Evolutionary conservation across 257 asterid genomes (phyloP).

Genomic region (Jasminum sambac): DNA sequence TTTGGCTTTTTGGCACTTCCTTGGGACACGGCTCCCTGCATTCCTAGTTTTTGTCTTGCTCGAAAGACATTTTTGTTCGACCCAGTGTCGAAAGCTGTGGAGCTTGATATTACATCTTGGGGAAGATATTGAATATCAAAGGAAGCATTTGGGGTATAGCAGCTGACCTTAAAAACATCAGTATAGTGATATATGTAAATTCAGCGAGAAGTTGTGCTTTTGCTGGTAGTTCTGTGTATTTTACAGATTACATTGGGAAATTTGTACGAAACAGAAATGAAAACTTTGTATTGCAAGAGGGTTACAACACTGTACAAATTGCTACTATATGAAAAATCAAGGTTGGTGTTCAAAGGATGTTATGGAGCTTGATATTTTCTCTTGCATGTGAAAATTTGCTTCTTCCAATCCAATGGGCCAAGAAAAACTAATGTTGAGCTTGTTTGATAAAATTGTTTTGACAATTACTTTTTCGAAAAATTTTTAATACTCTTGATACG

Average conservation of each 20-base stretch:
- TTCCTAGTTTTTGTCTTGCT: background rate
- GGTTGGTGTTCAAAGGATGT: background rate
- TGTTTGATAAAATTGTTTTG: too few relatives aligned
- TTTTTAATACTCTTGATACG: too few relatives aligned
- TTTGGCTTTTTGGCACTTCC: background rate
- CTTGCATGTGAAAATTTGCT: background rate
- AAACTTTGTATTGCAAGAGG: background rate
- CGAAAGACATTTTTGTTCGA: conserved; percentile 5
- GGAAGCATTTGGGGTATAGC: conserved; percentile 1
- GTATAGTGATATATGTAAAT: conserved; percentile 20
- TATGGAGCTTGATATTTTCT: background rate
- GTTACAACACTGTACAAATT: background rate
- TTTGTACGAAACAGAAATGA: background rate
- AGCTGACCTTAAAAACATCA: conserved; percentile 15
- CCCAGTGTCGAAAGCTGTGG: conserved; percentile 1
- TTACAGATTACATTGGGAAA: conserved; percentile 13
- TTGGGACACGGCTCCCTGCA: background rate
- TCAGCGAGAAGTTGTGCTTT: background rate
- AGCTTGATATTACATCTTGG: background rate
- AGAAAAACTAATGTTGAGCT: background rate
- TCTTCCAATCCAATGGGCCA: background rate
- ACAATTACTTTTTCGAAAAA: too few relatives aligned
- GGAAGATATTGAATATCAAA: conserved; percentile 6
- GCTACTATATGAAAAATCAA: background rate
- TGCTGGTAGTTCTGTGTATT: conserved; percentile 1